Conservation (phyloP, 2,329 filamentous ascomycete genomes). For the Plenodomus tracheiphilus region DNA sequence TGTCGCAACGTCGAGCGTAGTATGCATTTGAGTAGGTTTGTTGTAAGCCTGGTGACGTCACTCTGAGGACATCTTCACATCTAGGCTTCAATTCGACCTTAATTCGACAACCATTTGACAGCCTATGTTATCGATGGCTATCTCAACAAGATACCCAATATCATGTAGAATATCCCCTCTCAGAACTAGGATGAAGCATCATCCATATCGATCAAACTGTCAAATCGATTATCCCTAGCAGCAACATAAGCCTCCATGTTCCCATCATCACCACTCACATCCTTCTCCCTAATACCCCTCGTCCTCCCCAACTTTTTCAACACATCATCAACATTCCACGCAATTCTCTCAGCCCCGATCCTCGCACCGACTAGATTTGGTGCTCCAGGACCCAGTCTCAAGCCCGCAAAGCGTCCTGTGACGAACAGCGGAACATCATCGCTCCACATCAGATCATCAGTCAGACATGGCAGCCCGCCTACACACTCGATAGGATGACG, state of each 20-base stretch:
- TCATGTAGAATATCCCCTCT: too few species aligned
- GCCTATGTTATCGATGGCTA: too few species aligned
- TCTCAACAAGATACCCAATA: too few species aligned
- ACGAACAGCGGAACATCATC: constrained; percentile 73
- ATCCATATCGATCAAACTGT: constrained; percentile 29
- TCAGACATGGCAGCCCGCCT: constrained; percentile 72
- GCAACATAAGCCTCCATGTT: constrained; percentile 40
- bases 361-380: constrained; percentile 75
- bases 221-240: constrained; percentile 50
- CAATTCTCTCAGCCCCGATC: constrained; percentile 71
- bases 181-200: not conserved
- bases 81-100: too few species aligned
- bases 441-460: constrained; percentile 75
- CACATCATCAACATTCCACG: constrained; percentile 69
- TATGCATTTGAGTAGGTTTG: too few species aligned
- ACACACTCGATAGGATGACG: constrained; percentile 65
- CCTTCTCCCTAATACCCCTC: constrained; percentile 20
- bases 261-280: constrained; percentile 17
- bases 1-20: too few species aligned
- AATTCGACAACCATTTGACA: too few species aligned
- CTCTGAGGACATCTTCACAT: too few species aligned
- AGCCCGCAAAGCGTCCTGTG: constrained; percentile 67
- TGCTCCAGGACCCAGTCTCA: constrained; percentile 72
- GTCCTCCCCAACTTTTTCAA: constrained; percentile 37
- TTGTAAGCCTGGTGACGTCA: too few species aligned